phyloP scores from a whole-genome alignment of 176 grass and related monocot genomes.

The Oryza nivara region DNA sequence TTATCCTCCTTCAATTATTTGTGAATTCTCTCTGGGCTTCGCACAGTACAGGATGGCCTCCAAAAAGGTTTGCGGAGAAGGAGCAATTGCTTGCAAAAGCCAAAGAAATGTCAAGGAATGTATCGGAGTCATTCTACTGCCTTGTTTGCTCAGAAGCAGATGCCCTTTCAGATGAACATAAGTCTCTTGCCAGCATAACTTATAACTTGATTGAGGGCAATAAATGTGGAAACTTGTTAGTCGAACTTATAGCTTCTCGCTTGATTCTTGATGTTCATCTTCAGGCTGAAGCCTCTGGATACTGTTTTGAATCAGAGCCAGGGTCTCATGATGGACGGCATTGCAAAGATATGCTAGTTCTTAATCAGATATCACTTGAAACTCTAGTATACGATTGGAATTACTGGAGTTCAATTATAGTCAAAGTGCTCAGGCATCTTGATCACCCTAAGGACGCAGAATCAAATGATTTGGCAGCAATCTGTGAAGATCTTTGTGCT shows the following conservation, averaged over 20 bases:
- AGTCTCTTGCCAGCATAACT: conserved; percentile 38
- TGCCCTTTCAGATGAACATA: conserved; percentile 47
- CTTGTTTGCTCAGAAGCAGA: conserved; percentile 54
- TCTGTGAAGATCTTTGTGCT: conserved; percentile 55
- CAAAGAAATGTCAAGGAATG: conserved; percentile 51
- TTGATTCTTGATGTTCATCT: conserved; percentile 68
- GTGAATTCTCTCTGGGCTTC: conserved; percentile 60
- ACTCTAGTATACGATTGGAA: conserved; percentile 62
- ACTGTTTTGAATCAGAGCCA: conserved; percentile 37
- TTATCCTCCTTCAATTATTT: conserved; percentile 57
- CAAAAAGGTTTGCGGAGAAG: conserved; percentile 53
- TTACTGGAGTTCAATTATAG: conserved; percentile 49
- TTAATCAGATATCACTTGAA: conserved; percentile 41
- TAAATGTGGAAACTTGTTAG: conserved; percentile 45
- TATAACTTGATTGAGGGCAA: conserved; percentile 43
- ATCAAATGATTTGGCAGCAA: conserved; percentile 22
- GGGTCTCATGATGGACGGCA: conserved; percentile 17
- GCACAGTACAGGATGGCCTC: conserved; percentile 68
- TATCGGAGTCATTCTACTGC: conserved; percentile 48
- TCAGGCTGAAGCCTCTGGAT: conserved; percentile 21
- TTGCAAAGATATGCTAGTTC: conserved; percentile 41
- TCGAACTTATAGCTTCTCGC: conserved; percentile 52
- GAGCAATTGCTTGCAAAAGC: conserved; percentile 53
- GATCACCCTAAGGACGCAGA: neutral
- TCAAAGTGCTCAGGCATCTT: conserved; percentile 41